These are phyloP conservation scores for Rhizophlyctis rosea DNA, from an alignment of 192 early-diverging fungal genomes.

Conservation along the genomic window DNA sequence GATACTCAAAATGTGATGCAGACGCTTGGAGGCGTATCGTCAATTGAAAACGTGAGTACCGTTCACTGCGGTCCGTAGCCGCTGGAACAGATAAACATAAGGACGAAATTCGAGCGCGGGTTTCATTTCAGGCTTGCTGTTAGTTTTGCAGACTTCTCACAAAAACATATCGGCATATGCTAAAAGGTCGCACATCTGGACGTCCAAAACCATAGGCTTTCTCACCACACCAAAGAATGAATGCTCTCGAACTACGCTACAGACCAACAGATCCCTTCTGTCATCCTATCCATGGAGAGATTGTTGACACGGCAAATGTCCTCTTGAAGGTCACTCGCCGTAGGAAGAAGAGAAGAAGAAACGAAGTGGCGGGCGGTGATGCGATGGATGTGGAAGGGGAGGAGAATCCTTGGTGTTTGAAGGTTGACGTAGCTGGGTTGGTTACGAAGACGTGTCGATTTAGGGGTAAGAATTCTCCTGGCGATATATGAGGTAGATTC, in stretches of 20 bases:
- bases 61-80: too few relatives aligned
- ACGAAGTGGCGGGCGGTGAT: background rate
- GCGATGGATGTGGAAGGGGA: slow-evolving; percentile 15
- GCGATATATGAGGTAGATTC: background rate
- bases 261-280: slow-evolving; percentile 58
- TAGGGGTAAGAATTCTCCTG: slow-evolving; percentile 42
- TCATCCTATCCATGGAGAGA: slow-evolving; percentile 62
- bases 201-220: background rate
- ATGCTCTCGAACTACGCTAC: slow-evolving; percentile 50
- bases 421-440: slow-evolving; percentile 50
- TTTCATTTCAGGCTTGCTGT: background rate
- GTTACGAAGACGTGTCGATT: slow-evolving; percentile 60
- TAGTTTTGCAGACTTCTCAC: background rate
- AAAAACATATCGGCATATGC: too few relatives aligned
- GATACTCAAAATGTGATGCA: slow-evolving; percentile 39
- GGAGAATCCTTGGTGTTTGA: slow-evolving; percentile 18
- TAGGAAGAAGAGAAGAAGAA: slow-evolving; percentile 21
- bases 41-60: slow-evolving; percentile 40
- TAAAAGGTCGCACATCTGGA: too few relatives aligned
- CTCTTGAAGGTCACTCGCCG: slow-evolving; percentile 58
- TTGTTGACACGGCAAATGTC: slow-evolving; percentile 52
- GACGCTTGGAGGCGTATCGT: slow-evolving; percentile 46
- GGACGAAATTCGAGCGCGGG: background rate
- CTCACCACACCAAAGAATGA: slow-evolving; percentile 6
- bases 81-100: background rate